A percentile compares a stretch with the other conserved stretches of the same genome.
Evolutionary conservation across 78 protist species (phyloP).

Genomic region (Pelomyxa schiedti): DNA sequence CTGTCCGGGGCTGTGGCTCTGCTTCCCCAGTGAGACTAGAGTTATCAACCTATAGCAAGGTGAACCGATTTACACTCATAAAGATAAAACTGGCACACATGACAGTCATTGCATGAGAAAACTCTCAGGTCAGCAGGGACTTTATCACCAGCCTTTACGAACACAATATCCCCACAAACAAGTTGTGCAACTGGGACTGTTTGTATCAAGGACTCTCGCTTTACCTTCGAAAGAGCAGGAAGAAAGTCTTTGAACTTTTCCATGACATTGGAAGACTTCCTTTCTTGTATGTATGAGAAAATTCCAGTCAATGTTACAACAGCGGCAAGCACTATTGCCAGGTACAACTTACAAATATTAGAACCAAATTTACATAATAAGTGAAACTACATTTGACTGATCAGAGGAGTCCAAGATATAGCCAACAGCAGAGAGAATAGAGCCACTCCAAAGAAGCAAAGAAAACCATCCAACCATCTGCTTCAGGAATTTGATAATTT

Average conservation of each 20-base stretch:
- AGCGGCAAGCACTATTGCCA: slow-evolving; percentile 60
- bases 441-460: slow-evolving; percentile 27
- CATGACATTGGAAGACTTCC: slow-evolving; percentile 65
- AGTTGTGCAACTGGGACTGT: background rate
- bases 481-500: slow-evolving; percentile 15
- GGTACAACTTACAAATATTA: too few relatives aligned
- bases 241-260: slow-evolving; percentile 48
- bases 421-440: slow-evolving; percentile 38
- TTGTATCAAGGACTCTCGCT: slow-evolving; percentile 39
- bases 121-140: slow-evolving; percentile 88
- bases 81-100: slow-evolving; percentile 5
- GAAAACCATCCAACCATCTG: slow-evolving; percentile 25
- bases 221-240: slow-evolving; percentile 47
- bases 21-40: slow-evolving; percentile 89
- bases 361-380: too few relatives aligned
- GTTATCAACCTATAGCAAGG: slow-evolving; percentile 49
- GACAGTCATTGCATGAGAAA: slow-evolving; percentile 26
- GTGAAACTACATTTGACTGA: slow-evolving; percentile 6
- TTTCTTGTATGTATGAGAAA: slow-evolving; percentile 69
- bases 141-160: slow-evolving; percentile 55
- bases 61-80: background rate
- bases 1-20: slow-evolving; percentile 66
- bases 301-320: slow-evolving; percentile 60
- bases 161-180: slow-evolving; percentile 19
- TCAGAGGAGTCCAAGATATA: slow-evolving; percentile 4